Evolutionary conservation across 2,329 filamentous ascomycete species (phyloP).

Genomic region (Fusarium tuaranense): DNA sequence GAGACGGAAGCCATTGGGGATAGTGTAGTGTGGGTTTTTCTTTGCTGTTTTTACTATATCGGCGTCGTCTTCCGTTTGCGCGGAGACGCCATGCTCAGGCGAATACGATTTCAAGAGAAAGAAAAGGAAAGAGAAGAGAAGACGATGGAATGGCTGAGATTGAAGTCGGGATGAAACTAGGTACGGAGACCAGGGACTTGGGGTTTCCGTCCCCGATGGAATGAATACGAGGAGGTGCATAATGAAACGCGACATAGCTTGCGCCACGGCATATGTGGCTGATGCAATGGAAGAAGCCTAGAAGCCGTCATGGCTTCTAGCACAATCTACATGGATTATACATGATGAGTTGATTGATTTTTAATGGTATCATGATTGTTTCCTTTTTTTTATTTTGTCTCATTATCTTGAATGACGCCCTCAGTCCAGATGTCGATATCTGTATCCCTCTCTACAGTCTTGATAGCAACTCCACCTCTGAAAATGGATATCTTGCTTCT

Average conservation of each 20-base stretch:
- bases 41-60: background rate
- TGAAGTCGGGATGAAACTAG: background rate
- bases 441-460: background rate
- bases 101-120: slow-evolving; percentile 3
- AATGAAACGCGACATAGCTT: slow-evolving; percentile 21
- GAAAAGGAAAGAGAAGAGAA: slow-evolving; percentile 1
- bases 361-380: background rate
- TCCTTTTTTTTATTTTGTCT: slow-evolving; percentile 1
- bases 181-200: background rate
- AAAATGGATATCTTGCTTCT: background rate
- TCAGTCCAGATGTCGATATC: background rate
- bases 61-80: slow-evolving; percentile 12
- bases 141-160: background rate
- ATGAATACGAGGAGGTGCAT: slow-evolving; percentile 20
- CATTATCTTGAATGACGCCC: slow-evolving; percentile 9
- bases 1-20: slow-evolving; percentile 45
- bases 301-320: background rate
- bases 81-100: slow-evolving; percentile 30
- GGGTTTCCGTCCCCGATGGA: background rate
- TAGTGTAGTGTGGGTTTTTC: background rate
- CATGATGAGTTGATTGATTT: background rate
- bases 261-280: slow-evolving; percentile 34
- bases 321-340: background rate
- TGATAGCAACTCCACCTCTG: background rate
- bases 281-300: background rate